phyloP scores from a whole-genome alignment of 2,329 filamentous ascomycete genomes.

The Venturia carpophila region DNA sequence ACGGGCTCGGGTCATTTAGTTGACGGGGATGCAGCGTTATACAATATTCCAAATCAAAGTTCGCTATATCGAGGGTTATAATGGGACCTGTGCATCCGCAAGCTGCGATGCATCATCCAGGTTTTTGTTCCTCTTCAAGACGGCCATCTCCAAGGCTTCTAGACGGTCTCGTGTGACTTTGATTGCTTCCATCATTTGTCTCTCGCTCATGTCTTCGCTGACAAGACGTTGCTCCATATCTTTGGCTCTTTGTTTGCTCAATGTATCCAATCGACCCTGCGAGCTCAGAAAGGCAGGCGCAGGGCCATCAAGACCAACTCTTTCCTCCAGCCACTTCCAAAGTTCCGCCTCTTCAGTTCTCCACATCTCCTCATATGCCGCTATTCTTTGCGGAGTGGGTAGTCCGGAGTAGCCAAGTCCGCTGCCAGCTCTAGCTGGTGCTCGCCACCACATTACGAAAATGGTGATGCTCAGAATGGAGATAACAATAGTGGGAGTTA shows the following conservation, averaged over 20 bases:
- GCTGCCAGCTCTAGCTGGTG: slow-evolving; percentile 25
- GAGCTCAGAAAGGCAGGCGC: slow-evolving; percentile 33
- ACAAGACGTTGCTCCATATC: slow-evolving; percentile 48
- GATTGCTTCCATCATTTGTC: slow-evolving; percentile 73
- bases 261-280: slow-evolving; percentile 22
- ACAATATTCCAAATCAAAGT: background rate
- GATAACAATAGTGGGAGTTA: slow-evolving; percentile 71
- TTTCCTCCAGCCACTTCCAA: slow-evolving; percentile 89
- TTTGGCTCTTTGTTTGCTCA: slow-evolving; percentile 42
- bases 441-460: slow-evolving; percentile 64
- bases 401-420: slow-evolving; percentile 31
- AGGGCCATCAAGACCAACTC: slow-evolving; percentile 60
- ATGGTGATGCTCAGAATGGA: slow-evolving; percentile 65
- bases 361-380: slow-evolving; percentile 93
- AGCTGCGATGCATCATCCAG: background rate
- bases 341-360: slow-evolving; percentile 75
- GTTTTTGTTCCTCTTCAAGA: slow-evolving; percentile 45
- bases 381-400: slow-evolving; percentile 51
- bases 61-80: background rate
- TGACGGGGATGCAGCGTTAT: too few relatives aligned
- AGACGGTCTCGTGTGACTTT: slow-evolving; percentile 80
- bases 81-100: background rate
- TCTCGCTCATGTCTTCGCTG: slow-evolving; percentile 58
- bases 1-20: too few relatives aligned
- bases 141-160: slow-evolving; percentile 63